phyloP scores from a whole-genome alignment of 768 basidiomycete species.

The Leccinum uliginosum region DNA sequence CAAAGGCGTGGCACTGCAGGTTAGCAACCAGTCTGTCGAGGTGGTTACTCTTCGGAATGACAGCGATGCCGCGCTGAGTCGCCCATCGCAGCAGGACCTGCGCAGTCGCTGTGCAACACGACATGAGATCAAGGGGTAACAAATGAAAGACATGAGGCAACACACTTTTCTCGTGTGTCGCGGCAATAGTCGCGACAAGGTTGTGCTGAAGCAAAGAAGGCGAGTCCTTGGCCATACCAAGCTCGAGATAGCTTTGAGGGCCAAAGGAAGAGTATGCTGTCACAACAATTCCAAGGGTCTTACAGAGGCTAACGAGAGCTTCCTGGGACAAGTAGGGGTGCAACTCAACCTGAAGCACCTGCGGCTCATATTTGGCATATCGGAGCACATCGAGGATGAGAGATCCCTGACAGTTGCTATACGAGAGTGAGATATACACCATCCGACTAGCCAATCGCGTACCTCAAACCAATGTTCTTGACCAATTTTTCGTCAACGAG shows the following conservation, averaged over 20 bases:
- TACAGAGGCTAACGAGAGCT: slow-evolving; percentile 40
- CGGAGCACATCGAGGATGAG: slow-evolving; percentile 72
- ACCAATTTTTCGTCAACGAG: slow-evolving; percentile 66
- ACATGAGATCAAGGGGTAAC: background rate
- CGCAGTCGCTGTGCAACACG: slow-evolving; percentile 34
- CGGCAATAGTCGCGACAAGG: slow-evolving; percentile 41
- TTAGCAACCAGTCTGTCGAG: slow-evolving; percentile 38
- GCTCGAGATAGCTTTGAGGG: slow-evolving; percentile 57
- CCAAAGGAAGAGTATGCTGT: slow-evolving; percentile 58
- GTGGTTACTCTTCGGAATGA: slow-evolving; percentile 70
- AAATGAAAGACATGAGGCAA: background rate
- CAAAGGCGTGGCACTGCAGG: slow-evolving; percentile 42
- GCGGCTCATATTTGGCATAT: slow-evolving; percentile 64
- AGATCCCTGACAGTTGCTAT: slow-evolving; percentile 70
- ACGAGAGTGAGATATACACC: background rate
- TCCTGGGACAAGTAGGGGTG: slow-evolving; percentile 56
- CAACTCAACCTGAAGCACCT: slow-evolving; percentile 57
- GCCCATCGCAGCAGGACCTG: slow-evolving; percentile 80
- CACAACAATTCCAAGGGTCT: slow-evolving; percentile 43
- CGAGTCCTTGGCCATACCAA: slow-evolving; percentile 51
- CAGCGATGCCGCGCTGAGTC: slow-evolving; percentile 66
- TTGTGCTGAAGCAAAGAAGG: slow-evolving; percentile 53
- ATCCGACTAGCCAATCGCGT: slow-evolving; percentile 4
- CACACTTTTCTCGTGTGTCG: slow-evolving; percentile 50
- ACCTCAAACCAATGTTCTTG: slow-evolving; percentile 81